These are phyloP conservation scores for Calonectria leucothoes DNA, from an alignment of 2,329 filamentous ascomycete genomes.

Conservation along the genomic window DNA sequence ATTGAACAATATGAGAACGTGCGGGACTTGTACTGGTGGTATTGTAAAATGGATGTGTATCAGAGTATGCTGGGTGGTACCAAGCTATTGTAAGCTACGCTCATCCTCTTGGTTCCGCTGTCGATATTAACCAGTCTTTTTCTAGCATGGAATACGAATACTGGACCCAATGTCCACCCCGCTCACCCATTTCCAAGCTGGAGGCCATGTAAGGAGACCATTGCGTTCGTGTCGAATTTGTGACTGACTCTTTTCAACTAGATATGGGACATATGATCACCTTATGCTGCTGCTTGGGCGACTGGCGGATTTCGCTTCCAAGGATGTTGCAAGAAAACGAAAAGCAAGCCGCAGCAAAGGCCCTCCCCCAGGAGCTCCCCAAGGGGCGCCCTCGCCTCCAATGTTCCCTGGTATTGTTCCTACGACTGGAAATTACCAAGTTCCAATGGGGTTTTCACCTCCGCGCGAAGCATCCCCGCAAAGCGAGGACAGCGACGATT, in stretches of 20 bases:
- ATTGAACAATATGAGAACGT: constrained; percentile 84
- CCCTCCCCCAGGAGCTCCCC: constrained; percentile 40
- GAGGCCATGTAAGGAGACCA: constrained; percentile 72
- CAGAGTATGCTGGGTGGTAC: constrained; percentile 92
- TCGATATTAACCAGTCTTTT: constrained; percentile 31
- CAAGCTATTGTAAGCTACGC: constrained; percentile 78
- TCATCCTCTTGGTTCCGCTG: background rate
- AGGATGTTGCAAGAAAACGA: constrained; percentile 83
- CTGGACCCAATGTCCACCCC: constrained; percentile 90
- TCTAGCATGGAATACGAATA: constrained; percentile 79
- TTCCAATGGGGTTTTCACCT: constrained; percentile 67
- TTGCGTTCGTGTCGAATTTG: background rate
- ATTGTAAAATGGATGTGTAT: constrained; percentile 91
- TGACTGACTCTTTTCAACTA: constrained; percentile 48
- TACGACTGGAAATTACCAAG: constrained; percentile 59
- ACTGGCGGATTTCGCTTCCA: constrained; percentile 80
- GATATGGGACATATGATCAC: constrained; percentile 92
- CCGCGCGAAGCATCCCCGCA: constrained; percentile 57
- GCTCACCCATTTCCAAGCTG: constrained; percentile 80
- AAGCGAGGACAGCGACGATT: constrained; percentile 59
- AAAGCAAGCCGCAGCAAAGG: constrained; percentile 60
- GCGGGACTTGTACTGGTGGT: constrained; percentile 95
- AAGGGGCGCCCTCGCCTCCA: constrained; percentile 49
- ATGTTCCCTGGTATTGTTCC: constrained; percentile 69
- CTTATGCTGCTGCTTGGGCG: constrained; percentile 84